Base-by-base conservation (phyloP, 495 filamentous ascomycete species). In the Pyrenula aspistea region DNA sequence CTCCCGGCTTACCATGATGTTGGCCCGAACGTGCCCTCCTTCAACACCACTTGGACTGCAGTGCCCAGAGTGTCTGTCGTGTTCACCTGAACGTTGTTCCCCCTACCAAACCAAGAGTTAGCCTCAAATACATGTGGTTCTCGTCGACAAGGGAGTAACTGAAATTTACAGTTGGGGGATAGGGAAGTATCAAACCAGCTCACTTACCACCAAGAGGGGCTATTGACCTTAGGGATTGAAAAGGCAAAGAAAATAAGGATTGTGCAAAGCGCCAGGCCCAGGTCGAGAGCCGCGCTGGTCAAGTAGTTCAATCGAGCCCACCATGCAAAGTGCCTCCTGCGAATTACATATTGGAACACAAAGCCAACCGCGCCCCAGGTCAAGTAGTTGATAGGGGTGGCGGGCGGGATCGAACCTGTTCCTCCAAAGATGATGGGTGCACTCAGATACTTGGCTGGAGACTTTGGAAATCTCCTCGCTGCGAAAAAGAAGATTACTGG, bases 361-460 rank as follows among this genome's bases (percentile, higher is more conserved):
- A 74, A 78, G 24, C 84, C 84, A 12, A 85, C 80, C 22, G 81
- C 68, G 63, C 81, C 83, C 84, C 85, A 88, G 0, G 77, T 79
- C 4, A 85, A 74, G 61, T 86, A 88, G 62, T 81, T 87, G 51
- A 87, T 73, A 10, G 83, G 82, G 2, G 80, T 85, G 1, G 84
- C 84, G 0, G 84, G 84, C 0, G 85, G 84, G 24, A 88, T 84
- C 1, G 67, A 57, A 8, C 77, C 78, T 58, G 83, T 77, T 22
- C 83, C 83, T 25, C 83, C 84, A 60, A 89, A 86, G 50, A 87
- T 82, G 0, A 89, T 69, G 0, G 85, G 85, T 58, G 83, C 80
- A 59, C 83, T 85, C 10, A 83, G 62, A 64, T 79, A 83, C 36
- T 77, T 77, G 4, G 77, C 57, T 0, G 64, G 61, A 22, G 77